Base-by-base conservation (phyloP, 192 early-diverging fungal species). In the Coemansia sp. region DNA sequence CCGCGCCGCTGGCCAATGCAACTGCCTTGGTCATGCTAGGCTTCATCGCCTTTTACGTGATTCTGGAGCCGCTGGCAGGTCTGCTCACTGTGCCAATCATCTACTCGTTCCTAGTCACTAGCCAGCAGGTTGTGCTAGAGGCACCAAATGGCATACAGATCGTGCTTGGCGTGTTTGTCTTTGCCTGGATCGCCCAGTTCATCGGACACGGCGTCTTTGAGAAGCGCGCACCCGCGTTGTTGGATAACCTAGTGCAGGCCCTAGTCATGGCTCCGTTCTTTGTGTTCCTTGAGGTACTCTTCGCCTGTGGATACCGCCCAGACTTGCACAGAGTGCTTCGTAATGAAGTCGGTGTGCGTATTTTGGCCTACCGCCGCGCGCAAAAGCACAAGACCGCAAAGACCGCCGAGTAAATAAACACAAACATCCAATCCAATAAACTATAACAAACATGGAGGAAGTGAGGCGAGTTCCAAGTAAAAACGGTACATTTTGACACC, bases 251-350 rank as follows among this genome's bases (percentile, higher is more conserved):
- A 15, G 44, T 91, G 3, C 94, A 97, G 87, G 95, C 96, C 3
- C 48, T 96, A 29, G 90, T 97, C 42, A 91, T 95, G 67, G 96
- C 96, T 2, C 95, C 94, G 31, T 94, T 95, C 75, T 98, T 98
- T 84, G 94, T 97, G 6, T 95, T 92, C 67, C 84, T 92, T 34
- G 94, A 98, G 78, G 58, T 88, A 9, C 76, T 98, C 51, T 97
- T 98, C 73, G 75, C 69, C 65, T 42, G 91, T 5, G 94, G 96
- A 31, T 94, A 93, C 81, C 90, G 91, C 45, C 90, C 92, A 17
- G 67, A 77, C 4, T 75, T 95, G 29, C 79, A 87, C 62, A 71
- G 86, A 64, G 84, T 89, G 48, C 72, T 96, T 29, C 81, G 88
- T 44, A 75, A 27, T 61, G 74, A 84, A 55, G 68, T 83, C 17